These are phyloP conservation scores for Lodderomyces parapsilosis DNA, from an alignment of 1,139 yeast species.

Conservation along the genomic window DNA sequence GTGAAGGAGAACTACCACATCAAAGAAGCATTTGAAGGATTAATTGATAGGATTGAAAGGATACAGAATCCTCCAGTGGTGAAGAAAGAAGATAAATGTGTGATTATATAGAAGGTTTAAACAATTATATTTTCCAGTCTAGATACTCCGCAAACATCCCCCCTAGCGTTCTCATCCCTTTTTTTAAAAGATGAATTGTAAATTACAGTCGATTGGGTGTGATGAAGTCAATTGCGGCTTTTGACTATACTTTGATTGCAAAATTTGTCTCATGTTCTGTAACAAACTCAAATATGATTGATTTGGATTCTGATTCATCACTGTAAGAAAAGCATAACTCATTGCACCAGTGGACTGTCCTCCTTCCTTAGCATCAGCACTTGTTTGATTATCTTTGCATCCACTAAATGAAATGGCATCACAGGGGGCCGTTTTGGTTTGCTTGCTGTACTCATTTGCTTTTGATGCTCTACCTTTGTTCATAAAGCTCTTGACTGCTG, in stretches of 20 bases:
- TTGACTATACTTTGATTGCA: slow-evolving; percentile 73
- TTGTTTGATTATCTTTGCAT: slow-evolving; percentile 80
- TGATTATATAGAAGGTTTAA: slow-evolving; percentile 24
- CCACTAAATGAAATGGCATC: slow-evolving; percentile 88
- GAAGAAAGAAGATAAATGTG: slow-evolving; percentile 39
- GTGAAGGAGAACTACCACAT: slow-evolving; percentile 76
- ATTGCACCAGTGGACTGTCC: slow-evolving; percentile 90
- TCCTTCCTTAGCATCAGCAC: slow-evolving; percentile 79
- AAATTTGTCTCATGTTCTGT: slow-evolving; percentile 73
- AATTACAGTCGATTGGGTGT: slow-evolving; percentile 81
- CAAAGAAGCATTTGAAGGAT: slow-evolving; percentile 59
- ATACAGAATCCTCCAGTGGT: slow-evolving; percentile 49
- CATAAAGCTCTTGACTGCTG: slow-evolving; percentile 48
- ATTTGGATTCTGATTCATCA: slow-evolving; percentile 62
- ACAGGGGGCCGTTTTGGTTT: slow-evolving; percentile 78
- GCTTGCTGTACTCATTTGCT: slow-evolving; percentile 27
- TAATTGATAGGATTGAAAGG: slow-evolving; percentile 71
- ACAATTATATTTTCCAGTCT: too few relatives aligned
- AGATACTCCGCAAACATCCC: too few relatives aligned
- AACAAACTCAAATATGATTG: slow-evolving; percentile 77
- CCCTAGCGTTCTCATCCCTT: too few relatives aligned
- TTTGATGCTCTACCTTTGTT: slow-evolving; percentile 26
- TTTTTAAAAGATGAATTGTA: slow-evolving; percentile 46
- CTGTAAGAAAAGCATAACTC: slow-evolving; percentile 85
- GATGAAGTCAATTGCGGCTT: slow-evolving; percentile 86